Conservation (phyloP, 345 rosid species). For the Gossypium rotundifolium region DNA sequence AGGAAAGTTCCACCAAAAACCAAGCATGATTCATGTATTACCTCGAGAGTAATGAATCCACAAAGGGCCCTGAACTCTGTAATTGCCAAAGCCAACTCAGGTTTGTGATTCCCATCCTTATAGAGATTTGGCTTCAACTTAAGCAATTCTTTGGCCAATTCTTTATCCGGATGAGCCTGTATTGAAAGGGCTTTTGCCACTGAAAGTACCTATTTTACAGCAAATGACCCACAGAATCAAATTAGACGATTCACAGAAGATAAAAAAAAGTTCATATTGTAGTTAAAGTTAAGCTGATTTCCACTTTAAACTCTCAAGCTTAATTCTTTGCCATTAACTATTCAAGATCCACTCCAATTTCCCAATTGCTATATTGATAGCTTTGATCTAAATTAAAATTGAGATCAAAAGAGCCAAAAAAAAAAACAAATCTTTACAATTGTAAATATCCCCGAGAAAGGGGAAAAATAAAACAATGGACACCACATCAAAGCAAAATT, state of each 20-base stretch:
- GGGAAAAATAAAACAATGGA: no score
- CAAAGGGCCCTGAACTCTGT: slow-evolving; percentile 93
- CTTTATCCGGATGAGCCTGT: slow-evolving; percentile 96
- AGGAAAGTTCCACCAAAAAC: not conserved
- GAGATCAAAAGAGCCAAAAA: not conserved
- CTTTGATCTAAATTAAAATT: not conserved
- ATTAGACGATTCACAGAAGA: not conserved
- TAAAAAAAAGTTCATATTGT: not conserved
- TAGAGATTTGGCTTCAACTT: slow-evolving; percentile 69
- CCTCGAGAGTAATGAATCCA: slow-evolving; percentile 74
- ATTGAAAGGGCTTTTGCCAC: slow-evolving; percentile 87
- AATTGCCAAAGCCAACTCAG: slow-evolving; percentile 96
- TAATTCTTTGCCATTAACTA: not conserved
- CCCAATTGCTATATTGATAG: not conserved
- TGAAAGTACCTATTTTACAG: slow-evolving; percentile 66
- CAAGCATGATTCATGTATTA: slow-evolving; percentile 13
- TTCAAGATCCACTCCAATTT: not conserved
- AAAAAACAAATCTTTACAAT: not conserved
- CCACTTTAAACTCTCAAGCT: not conserved
- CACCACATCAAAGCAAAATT: not conserved
- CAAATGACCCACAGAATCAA: not conserved
- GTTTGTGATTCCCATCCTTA: slow-evolving; percentile 91
- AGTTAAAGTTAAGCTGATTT: not conserved
- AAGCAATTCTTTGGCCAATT: slow-evolving; percentile 64
- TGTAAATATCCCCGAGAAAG: no score